Evolutionary conservation across 73 alveolate species (phyloP).

Genomic region (Tetrahymena elliotti): DNA sequence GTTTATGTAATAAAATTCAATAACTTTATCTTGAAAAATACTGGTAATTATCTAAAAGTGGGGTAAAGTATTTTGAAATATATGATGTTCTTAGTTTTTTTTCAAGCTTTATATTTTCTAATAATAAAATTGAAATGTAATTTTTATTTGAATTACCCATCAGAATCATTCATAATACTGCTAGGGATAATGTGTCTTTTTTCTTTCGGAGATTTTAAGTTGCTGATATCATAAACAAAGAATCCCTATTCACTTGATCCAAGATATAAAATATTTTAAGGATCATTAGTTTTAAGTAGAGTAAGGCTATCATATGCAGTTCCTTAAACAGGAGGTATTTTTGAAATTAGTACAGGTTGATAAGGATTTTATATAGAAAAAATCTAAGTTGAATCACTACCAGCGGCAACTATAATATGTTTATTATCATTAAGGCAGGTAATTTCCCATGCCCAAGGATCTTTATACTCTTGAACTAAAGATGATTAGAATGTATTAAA

Average conservation of each 20-base stretch:
- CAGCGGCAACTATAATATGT: neutral
- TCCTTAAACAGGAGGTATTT: neutral
- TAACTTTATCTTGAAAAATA: too few relatives aligned
- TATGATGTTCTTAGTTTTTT: too few relatives aligned
- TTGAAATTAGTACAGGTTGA: neutral
- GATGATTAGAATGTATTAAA: neutral
- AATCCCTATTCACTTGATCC: neutral
- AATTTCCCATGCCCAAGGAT: neutral
- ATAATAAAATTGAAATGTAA: too few relatives aligned
- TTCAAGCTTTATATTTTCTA: too few relatives aligned
- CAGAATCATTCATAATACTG: neutral
- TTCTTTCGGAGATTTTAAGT: neutral
- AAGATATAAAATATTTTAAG: neutral
- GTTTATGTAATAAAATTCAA: too few relatives aligned
- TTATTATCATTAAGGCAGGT: neutral
- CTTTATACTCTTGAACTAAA: neutral
- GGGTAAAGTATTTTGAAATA: too few relatives aligned
- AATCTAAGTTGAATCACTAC: neutral
- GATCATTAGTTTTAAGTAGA: neutral
- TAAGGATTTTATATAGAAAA: neutral
- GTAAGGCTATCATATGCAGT: neutral
- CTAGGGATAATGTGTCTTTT: neutral
- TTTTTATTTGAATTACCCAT: too few relatives aligned
- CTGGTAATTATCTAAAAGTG: too few relatives aligned
- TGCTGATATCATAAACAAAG: neutral